Percentiles rank a stretch among this genome's conserved stretches.
Conservation (phyloP, 169 alveolate species). For the Pseudocohnilembus persalinus region DNA sequence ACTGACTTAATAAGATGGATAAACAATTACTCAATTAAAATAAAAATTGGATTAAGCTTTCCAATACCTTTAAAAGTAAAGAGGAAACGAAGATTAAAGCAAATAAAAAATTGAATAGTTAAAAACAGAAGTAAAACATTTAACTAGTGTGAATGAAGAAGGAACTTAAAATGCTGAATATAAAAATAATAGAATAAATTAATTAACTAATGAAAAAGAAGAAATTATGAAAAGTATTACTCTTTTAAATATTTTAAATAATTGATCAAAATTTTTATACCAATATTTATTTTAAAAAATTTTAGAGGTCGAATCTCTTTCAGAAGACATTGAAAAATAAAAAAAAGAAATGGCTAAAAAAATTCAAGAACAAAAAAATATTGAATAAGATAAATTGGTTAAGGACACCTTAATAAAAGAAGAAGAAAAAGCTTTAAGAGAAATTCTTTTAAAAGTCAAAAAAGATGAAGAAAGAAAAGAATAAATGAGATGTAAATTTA, state of each 20-base stretch:
- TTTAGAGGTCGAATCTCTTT: slow-evolving; percentile 48
- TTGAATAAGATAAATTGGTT: slow-evolving; percentile 57
- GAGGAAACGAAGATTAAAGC: slow-evolving; percentile 74
- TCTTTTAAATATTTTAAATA: neutral
- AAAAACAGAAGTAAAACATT: slow-evolving; percentile 62
- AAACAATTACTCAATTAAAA: slow-evolving; percentile 57
- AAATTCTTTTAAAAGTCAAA: slow-evolving; percentile 62
- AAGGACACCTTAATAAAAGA: slow-evolving; percentile 60
- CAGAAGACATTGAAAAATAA: slow-evolving; percentile 21
- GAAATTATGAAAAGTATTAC: slow-evolving; percentile 34
- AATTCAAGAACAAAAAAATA: slow-evolving; percentile 48
- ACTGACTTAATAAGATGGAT: slow-evolving; percentile 82
- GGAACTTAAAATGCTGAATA: slow-evolving; percentile 76
- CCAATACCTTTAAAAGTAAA: slow-evolving; percentile 76
- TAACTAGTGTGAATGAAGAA: slow-evolving; percentile 63
- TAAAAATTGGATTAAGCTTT: slow-evolving; percentile 82
- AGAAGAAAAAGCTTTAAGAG: slow-evolving; percentile 54
- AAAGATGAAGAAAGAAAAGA: slow-evolving; percentile 71
- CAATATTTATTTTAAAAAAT: neutral
- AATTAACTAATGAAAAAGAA: slow-evolving; percentile 58
- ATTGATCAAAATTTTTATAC: neutral
- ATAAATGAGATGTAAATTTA: slow-evolving; percentile 63
- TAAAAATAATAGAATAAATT: slow-evolving; percentile 74
- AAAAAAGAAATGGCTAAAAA: slow-evolving; percentile 29
- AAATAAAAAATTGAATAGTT: slow-evolving; percentile 67